These are phyloP conservation scores for Tranzscheliella williamsii DNA, from an alignment of 1,284 basidiomycete species.

Conservation along the genomic window DNA sequence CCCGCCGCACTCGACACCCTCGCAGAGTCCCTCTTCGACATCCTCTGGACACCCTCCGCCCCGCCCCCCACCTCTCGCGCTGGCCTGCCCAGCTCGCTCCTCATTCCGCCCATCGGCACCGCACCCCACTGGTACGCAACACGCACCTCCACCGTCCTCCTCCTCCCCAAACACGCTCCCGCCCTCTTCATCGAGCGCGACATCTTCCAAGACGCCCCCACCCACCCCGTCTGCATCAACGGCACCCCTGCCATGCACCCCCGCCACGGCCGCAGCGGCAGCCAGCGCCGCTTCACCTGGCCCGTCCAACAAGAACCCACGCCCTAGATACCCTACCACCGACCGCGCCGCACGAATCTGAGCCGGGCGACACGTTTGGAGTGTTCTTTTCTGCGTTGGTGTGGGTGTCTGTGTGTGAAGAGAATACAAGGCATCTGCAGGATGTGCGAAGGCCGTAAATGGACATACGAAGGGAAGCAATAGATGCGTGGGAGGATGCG, in stretches of 20 bases:
- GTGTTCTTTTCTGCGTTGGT: not conserved
- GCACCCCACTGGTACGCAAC: conserved; percentile 36
- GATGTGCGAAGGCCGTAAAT: no score
- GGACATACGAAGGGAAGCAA: no score
- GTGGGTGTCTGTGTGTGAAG: not conserved
- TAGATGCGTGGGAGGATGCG: no score
- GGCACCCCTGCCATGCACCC: not conserved
- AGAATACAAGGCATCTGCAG: no score
- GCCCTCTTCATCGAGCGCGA: conserved; percentile 32
- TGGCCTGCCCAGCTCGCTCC: conserved; percentile 24
- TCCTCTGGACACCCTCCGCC: conserved; percentile 21
- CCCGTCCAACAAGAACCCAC: not conserved
- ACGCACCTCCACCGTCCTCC: conserved; percentile 32
- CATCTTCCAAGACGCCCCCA: conserved; percentile 7
- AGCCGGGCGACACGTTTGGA: not conserved
- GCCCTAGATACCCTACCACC: not conserved
- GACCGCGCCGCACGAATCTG: no score
- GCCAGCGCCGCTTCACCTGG: conserved; percentile 1
- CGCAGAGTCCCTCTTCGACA: conserved; percentile 15
- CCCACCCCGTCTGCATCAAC: conserved; percentile 8
- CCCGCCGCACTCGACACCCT: not conserved
- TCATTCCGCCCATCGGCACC: conserved; percentile 23
- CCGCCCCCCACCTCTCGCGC: conserved; percentile 5
- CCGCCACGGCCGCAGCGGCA: not conserved
- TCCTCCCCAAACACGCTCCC: conserved; percentile 8